Percentiles rank a stretch among this genome's conserved stretches.
These are phyloP conservation scores for Solanum appendiculatum DNA, from an alignment of 257 asterid genomes.

Conservation along the genomic window DNA sequence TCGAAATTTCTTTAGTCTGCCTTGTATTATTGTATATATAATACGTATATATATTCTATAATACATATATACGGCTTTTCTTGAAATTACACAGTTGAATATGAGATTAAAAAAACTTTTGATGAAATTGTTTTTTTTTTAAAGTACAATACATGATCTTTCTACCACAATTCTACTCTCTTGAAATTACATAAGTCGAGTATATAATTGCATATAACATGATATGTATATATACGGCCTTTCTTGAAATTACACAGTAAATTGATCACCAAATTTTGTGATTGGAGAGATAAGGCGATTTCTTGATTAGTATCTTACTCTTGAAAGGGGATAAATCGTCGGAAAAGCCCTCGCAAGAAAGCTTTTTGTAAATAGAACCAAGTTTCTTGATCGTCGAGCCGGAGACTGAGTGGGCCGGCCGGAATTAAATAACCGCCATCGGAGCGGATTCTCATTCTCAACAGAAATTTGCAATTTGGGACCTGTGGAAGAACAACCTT, in stretches of 20 bases:
- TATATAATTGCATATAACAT: not conserved
- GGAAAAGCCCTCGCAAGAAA: slow-evolving; percentile 77
- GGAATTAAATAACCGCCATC: slow-evolving; percentile 68
- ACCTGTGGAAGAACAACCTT: slow-evolving; percentile 36
- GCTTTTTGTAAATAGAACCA: no score
- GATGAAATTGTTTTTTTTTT: no score
- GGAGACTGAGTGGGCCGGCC: slow-evolving; percentile 41
- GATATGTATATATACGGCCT: not conserved
- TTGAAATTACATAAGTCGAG: not conserved
- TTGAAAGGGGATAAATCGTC: slow-evolving; percentile 74
- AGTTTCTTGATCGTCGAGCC: slow-evolving; percentile 51
- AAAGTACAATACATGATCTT: no score
- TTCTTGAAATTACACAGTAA: not conserved
- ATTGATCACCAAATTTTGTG: not conserved
- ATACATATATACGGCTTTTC: no score
- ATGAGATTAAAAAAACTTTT: no score
- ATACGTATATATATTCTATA: no score
- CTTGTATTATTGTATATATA: no score
- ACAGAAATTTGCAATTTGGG: slow-evolving; percentile 78
- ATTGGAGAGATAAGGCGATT: not conserved
- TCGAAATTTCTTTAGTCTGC: no score
- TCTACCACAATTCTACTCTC: not conserved
- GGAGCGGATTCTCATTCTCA: slow-evolving; percentile 83
- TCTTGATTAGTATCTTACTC: slow-evolving; percentile 36
- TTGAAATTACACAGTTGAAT: no score